A percentile compares a stretch with the other conserved stretches of the same genome.
These are phyloP conservation scores for Paracamarosporium sp. DNA, from an alignment of 2,329 filamentous ascomycete genomes.

Conservation along the genomic window DNA sequence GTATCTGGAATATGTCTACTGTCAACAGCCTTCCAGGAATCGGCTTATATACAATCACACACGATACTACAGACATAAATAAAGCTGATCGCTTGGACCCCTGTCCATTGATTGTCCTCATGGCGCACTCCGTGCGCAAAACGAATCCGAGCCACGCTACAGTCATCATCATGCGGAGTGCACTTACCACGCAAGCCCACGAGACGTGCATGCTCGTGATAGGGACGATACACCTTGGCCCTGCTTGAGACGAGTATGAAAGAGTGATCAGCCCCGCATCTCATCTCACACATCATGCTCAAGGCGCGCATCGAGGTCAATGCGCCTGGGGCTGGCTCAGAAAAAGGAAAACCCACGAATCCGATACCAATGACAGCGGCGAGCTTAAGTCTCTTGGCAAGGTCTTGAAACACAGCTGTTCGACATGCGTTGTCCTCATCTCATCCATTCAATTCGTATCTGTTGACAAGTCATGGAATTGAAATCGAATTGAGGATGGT, in stretches of 20 bases:
- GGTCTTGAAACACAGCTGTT: slow-evolving; percentile 6
- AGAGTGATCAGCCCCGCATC: slow-evolving; percentile 8
- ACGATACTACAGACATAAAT: background rate
- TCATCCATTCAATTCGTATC: background rate
- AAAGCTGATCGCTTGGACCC: background rate
- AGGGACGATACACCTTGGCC: background rate
- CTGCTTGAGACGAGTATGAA: background rate
- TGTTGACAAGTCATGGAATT: background rate
- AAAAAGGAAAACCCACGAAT: slow-evolving; percentile 1
- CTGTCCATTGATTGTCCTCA: background rate
- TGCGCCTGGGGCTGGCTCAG: slow-evolving; percentile 1
- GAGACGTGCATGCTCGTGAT: slow-evolving; percentile 6
- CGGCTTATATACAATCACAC: background rate
- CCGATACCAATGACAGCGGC: background rate
- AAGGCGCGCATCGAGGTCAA: background rate
- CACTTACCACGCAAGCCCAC: slow-evolving; percentile 5
- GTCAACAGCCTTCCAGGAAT: background rate
- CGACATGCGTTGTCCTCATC: background rate
- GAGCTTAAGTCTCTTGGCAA: background rate
- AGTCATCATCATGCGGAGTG: background rate
- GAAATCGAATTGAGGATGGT: background rate
- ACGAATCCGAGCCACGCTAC: slow-evolving; percentile 2
- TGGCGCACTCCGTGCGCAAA: slow-evolving; percentile 1
- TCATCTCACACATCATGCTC: slow-evolving; percentile 4
- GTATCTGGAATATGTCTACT: background rate